Percentiles rank a stretch among this genome's conserved stretches.
Evolutionary conservation across 192 early-diverging fungal genomes (phyloP).

Genomic region (Coemansia reversa): DNA sequence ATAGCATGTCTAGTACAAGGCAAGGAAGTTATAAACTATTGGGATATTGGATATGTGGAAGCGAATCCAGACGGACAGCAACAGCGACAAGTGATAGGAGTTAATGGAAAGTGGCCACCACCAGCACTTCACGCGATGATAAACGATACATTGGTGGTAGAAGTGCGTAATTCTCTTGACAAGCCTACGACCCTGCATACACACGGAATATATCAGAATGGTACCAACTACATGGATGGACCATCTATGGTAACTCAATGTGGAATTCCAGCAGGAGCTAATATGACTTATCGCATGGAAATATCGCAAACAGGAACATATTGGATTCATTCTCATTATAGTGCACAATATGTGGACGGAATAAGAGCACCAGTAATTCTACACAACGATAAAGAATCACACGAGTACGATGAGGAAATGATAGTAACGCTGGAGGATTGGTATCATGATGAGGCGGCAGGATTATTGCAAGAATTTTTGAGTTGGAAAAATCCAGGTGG

Average conservation of each 20-base stretch:
- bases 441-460: conserved; percentile 66
- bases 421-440: conserved; percentile 68
- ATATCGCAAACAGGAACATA: conserved; percentile 76
- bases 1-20: conserved; percentile 19
- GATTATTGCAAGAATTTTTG: conserved; percentile 59
- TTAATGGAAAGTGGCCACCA: conserved; percentile 67
- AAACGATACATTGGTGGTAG: conserved; percentile 47
- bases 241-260: conserved; percentile 72
- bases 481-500: conserved; percentile 64
- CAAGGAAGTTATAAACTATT: conserved; percentile 64
- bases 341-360: conserved; percentile 79
- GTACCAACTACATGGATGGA: conserved; percentile 71
- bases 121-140: conserved; percentile 36
- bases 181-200: conserved; percentile 65
- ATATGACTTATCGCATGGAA: conserved; percentile 69
- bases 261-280: conserved; percentile 64
- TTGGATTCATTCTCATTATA: conserved; percentile 79
- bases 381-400: conserved; percentile 58
- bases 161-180: conserved; percentile 60
- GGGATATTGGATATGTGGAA: conserved; percentile 66
- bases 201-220: conserved; percentile 81
- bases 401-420: conserved; percentile 71
- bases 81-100: conserved; percentile 67
- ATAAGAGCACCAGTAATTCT: conserved; percentile 71
- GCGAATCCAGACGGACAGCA: conserved; percentile 67